Evolutionary conservation across 2,329 filamentous ascomycete genomes (phyloP).

Genomic region (Ilyonectria sp.): DNA sequence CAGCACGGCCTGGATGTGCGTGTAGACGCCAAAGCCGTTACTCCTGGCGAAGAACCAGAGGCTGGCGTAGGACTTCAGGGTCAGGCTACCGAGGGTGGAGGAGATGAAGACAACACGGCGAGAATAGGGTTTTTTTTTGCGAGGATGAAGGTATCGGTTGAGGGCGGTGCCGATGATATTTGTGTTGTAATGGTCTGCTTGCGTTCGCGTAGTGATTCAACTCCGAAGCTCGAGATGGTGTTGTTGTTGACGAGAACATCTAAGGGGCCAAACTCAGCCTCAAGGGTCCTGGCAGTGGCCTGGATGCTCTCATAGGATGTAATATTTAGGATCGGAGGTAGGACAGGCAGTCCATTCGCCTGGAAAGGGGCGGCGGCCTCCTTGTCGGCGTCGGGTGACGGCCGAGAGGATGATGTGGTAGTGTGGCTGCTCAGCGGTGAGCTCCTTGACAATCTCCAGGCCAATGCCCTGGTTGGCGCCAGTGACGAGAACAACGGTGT

Average conservation of each 20-base stretch:
- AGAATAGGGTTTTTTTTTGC: background rate
- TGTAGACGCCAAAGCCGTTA: slow-evolving; percentile 28
- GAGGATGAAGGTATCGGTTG: slow-evolving; percentile 33
- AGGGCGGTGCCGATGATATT: slow-evolving; percentile 38
- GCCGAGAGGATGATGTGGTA: slow-evolving; percentile 34
- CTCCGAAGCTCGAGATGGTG: slow-evolving; percentile 26
- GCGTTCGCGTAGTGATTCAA: slow-evolving; percentile 25
- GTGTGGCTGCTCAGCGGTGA: slow-evolving; percentile 25
- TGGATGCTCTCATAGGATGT: slow-evolving; percentile 36
- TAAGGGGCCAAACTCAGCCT: slow-evolving; percentile 27
- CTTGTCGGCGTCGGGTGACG: slow-evolving; percentile 21
- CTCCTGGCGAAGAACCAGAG: background rate
- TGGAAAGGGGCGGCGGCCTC: slow-evolving; percentile 31
- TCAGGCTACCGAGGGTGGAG: slow-evolving; percentile 31
- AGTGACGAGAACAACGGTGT: slow-evolving; percentile 30
- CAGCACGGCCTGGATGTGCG: slow-evolving; percentile 37
- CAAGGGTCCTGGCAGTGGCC: slow-evolving; percentile 14
- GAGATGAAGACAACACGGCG: slow-evolving; percentile 38
- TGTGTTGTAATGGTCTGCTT: slow-evolving; percentile 36
- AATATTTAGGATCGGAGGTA: slow-evolving; percentile 34
- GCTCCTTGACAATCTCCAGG: slow-evolving; percentile 32
- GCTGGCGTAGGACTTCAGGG: slow-evolving; percentile 29
- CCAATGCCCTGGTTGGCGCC: slow-evolving; percentile 36
- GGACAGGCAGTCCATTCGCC: slow-evolving; percentile 22
- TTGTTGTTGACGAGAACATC: slow-evolving; percentile 40